Evolutionary conservation across 2,329 filamentous ascomycete genomes (phyloP), one percentile per base, ranked within the genome.

Genomic region (Neurospora crassa): DNA sequence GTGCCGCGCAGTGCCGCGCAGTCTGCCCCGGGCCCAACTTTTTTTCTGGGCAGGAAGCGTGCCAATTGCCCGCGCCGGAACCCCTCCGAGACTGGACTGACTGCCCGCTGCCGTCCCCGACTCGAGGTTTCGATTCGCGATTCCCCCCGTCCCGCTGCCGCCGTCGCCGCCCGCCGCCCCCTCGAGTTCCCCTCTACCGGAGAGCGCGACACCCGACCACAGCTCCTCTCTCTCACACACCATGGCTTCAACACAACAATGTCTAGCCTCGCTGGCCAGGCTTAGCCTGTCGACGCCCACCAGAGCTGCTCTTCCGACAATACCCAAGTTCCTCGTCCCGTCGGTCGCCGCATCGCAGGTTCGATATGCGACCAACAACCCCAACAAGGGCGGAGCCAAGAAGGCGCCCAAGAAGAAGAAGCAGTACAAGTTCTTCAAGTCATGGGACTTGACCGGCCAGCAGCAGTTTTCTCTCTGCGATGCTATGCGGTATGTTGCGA

Each of bases 391-490:
- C 74, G 83, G 83, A 76, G 86, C 84, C 76, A 89, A 87, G 81
- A 80, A 82, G 70, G 77, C 79, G 67, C 80, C 81, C 74, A 88
- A 88, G 81, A 87, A 86, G 80, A 89, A 86, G 81, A 84, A 86
- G 76, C 82, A 85, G 69, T 87, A 88, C 78, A 93, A 92, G 82
- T 85, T 87, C 12, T 88, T 87, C 73, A 88, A 87, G 74, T 87
- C 89, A 41, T 94, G 89, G 79, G 86, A 89, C 74, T 80, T 95
- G 74, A 87, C 87, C 73, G 84, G 89, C 74, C 87, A 89, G 63
- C 85, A 93, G 43, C 90, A 92, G 78, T 97, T 91, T 78, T 88
- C 93, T 0, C 85, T 99, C 41, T 91, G 93, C 75, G 96, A 99
- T 84, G 96, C 96, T 18, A 96, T 99, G 89, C 89, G 94, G 93